These are phyloP conservation scores for Colletotrichum incanum DNA, from an alignment of 2,329 filamentous ascomycete genomes.

Conservation along the genomic window DNA sequence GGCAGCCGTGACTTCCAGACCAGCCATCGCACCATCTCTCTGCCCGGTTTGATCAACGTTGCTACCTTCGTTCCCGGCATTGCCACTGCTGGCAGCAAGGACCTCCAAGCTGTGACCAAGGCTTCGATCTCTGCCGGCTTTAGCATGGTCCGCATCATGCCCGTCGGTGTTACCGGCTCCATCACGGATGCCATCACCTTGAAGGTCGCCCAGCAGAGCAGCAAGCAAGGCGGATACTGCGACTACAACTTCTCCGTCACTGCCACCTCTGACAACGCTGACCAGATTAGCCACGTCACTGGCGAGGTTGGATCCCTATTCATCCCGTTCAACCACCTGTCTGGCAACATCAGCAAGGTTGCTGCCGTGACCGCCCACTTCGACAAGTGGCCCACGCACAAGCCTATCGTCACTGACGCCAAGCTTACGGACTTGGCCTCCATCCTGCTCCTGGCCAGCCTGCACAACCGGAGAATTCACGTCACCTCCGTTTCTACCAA, in stretches of 20 bases:
- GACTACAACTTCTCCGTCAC: slow-evolving; percentile 87
- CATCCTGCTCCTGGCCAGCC: slow-evolving; percentile 82
- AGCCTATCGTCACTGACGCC: slow-evolving; percentile 86
- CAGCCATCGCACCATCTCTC: slow-evolving; percentile 82
- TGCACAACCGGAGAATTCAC: slow-evolving; percentile 84
- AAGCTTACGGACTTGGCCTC: slow-evolving; percentile 87
- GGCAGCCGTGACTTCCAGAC: slow-evolving; percentile 91
- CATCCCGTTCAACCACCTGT: slow-evolving; percentile 86
- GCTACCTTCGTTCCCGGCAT: slow-evolving; percentile 86
- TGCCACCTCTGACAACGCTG: slow-evolving; percentile 80
- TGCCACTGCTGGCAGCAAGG: slow-evolving; percentile 73
- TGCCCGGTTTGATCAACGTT: slow-evolving; percentile 84
- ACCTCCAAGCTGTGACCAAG: slow-evolving; percentile 80
- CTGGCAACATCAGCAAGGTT: slow-evolving; percentile 88
- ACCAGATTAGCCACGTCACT: slow-evolving; percentile 81
- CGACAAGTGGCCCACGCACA: slow-evolving; percentile 82
- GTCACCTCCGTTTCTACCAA: slow-evolving; percentile 86
- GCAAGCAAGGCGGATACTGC: slow-evolving; percentile 77
- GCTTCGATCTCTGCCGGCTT: slow-evolving; percentile 83
- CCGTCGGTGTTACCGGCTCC: slow-evolving; percentile 79
- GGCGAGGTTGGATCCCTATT: slow-evolving; percentile 85
- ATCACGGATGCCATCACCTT: slow-evolving; percentile 82
- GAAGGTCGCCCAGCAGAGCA: slow-evolving; percentile 80
- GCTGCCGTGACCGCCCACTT: slow-evolving; percentile 86
- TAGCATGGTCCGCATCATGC: slow-evolving; percentile 86